Evolutionary conservation across 176 grass and related monocot genomes (phyloP).

Genomic region (Zizania latifolia): DNA sequence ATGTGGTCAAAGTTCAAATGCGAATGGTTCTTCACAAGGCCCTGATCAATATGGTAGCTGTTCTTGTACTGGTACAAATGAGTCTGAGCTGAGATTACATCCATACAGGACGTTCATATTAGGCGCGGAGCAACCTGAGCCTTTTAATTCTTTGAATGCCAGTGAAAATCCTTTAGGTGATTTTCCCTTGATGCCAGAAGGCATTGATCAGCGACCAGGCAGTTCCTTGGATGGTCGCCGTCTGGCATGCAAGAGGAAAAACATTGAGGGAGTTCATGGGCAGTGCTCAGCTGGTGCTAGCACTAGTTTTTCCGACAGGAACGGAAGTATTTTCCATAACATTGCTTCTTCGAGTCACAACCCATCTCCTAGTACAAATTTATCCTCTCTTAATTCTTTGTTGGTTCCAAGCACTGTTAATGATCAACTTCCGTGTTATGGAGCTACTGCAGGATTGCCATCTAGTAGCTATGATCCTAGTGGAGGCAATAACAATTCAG

Average conservation of each 20-base stretch:
- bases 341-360: constrained; percentile 44
- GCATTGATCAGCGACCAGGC: constrained; percentile 44
- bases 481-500: constrained; percentile 22
- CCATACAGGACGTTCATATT: constrained; percentile 39
- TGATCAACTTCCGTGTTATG: constrained; percentile 38
- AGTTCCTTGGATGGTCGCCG: constrained; percentile 56
- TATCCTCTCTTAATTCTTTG: constrained; percentile 24
- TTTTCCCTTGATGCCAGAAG: constrained; percentile 40
- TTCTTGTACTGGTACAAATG: constrained; percentile 12
- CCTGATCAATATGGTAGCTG: constrained; percentile 19
- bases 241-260: constrained; percentile 76
- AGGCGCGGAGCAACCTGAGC: constrained; percentile 36
- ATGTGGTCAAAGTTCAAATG: constrained; percentile 40
- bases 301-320: constrained; percentile 43
- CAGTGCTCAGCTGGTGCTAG: constrained; percentile 47
- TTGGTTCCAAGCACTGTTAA: constrained; percentile 36
- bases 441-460: constrained; percentile 13
- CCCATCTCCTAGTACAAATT: constrained; percentile 33
- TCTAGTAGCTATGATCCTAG: constrained; percentile 35
- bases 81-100: constrained; percentile 39
- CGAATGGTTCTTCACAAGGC: constrained; percentile 21
- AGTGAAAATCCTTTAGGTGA: constrained; percentile 37
- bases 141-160: constrained; percentile 36
- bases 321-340: constrained; percentile 36
- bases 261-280: constrained; percentile 50